Evolutionary conservation across 345 rosid species (phyloP).

Genomic region (Eucalyptus leucophloia): DNA sequence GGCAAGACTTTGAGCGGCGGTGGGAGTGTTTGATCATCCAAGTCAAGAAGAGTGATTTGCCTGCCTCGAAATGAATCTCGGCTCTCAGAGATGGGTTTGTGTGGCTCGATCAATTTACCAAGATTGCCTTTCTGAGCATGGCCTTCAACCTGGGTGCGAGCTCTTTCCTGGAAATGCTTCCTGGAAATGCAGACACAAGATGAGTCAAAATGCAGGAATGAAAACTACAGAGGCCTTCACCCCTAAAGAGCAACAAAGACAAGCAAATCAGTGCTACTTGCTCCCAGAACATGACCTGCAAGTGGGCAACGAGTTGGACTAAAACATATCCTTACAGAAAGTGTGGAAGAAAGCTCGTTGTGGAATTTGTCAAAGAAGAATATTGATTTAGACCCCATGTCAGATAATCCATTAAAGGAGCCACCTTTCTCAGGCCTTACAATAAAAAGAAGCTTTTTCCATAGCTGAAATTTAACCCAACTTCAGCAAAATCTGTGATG

Average conservation of each 20-base stretch:
- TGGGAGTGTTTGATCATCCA: not conserved
- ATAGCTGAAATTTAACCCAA: constrained; percentile 34
- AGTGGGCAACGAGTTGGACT: too few species aligned
- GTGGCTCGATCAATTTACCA: not conserved
- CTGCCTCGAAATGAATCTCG: not conserved
- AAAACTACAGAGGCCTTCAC: constrained; percentile 12
- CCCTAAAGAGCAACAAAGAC: constrained; percentile 13
- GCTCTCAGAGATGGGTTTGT: constrained; percentile 17
- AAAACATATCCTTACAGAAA: constrained; percentile 13
- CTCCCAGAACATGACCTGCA: not conserved
- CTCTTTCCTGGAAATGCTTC: not conserved
- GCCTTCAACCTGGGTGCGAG: constrained; percentile 36
- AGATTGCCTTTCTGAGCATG: constrained; percentile 16
- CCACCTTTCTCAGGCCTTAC: not conserved
- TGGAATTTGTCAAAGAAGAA: too few species aligned
- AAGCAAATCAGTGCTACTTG: constrained; percentile 13
- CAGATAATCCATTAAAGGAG: not conserved
- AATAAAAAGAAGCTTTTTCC: constrained; percentile 47
- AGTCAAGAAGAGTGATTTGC: not conserved
- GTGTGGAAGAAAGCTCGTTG: constrained; percentile 8
- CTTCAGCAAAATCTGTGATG: too few species aligned
- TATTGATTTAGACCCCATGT: not conserved
- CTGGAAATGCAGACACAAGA: constrained; percentile 24
- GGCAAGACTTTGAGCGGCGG: not conserved
- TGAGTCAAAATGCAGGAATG: not conserved